A percentile compares a stretch with the other conserved stretches of the same genome.
Conservation (phyloP, 148 eudicot species). For the Vaccinium corymbosum region DNA sequence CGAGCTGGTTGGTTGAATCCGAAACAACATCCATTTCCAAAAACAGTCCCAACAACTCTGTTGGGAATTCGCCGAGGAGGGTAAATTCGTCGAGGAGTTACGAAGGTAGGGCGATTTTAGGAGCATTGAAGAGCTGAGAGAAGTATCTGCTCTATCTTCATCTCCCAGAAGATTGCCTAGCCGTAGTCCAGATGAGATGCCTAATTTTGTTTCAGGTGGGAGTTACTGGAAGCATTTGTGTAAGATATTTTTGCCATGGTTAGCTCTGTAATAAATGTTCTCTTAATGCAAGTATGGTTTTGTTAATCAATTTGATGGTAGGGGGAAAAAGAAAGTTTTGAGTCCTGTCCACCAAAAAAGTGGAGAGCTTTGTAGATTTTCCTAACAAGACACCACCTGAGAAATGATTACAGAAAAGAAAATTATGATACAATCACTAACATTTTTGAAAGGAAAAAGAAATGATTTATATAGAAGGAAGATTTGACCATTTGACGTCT, state of each 20-base stretch:
- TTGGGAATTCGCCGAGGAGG: constrained; percentile 41
- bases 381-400: too few species aligned
- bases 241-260: neutral
- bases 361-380: too few species aligned
- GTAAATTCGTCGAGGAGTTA: constrained; percentile 37
- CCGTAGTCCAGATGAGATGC: constrained; percentile 44
- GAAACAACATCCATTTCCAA: constrained; percentile 27
- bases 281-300: neutral
- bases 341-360: too few species aligned
- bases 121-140: constrained; percentile 49
- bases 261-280: too few species aligned
- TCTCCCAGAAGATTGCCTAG: constrained; percentile 41
- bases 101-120: constrained; percentile 54
- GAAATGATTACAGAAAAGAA: too few species aligned
- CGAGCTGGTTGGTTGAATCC: constrained; percentile 57
- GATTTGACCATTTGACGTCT: too few species aligned
- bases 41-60: constrained; percentile 32
- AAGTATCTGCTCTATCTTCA: constrained; percentile 32
- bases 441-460: too few species aligned
- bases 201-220: constrained; percentile 60
- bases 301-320: neutral
- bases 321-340: constrained; percentile 11
- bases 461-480: too few species aligned
- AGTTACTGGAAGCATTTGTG: constrained; percentile 58
- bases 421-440: too few species aligned